These are phyloP conservation scores for Debaryomyces castellii DNA, from an alignment of 805 yeast genomes.

Conservation along the genomic window DNA sequence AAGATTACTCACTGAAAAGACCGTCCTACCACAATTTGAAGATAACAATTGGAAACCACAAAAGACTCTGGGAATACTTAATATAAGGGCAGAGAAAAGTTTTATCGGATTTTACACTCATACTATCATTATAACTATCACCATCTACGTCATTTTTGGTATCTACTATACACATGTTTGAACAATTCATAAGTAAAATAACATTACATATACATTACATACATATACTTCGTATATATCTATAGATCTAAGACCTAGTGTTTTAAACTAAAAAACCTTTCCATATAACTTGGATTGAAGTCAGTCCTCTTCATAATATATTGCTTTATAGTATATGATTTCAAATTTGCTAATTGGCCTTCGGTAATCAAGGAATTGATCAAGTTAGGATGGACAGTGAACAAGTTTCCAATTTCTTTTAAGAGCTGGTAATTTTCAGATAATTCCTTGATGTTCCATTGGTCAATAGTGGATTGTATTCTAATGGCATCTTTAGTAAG, in stretches of 20 bases:
- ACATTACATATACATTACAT: not conserved
- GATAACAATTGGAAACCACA: conserved; percentile 13
- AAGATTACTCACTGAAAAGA: conserved; percentile 1
- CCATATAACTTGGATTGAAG: conserved; percentile 55
- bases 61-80: not conserved
- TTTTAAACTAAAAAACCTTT: conserved; percentile 42
- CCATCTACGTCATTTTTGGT: conserved; percentile 7
- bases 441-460: conserved; percentile 63
- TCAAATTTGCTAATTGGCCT: conserved; percentile 70
- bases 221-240: not conserved
- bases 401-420: conserved; percentile 80
- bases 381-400: conserved; percentile 80
- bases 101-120: conserved; percentile 1
- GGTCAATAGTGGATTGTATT: conserved; percentile 66
- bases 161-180: conserved; percentile 7
- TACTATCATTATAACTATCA: not conserved
- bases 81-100: conserved; percentile 2
- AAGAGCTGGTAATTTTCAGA: conserved; percentile 66
- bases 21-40: conserved; percentile 3
- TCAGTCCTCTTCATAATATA: conserved; percentile 71
- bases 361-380: conserved; percentile 77
- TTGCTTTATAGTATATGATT: conserved; percentile 59
- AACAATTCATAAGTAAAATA: not conserved
- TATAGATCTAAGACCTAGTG: conserved; percentile 3
- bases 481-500: conserved; percentile 80